phyloP scores from a whole-genome alignment of 495 filamentous ascomycete species.

The Lineolata rhizophorae region DNA sequence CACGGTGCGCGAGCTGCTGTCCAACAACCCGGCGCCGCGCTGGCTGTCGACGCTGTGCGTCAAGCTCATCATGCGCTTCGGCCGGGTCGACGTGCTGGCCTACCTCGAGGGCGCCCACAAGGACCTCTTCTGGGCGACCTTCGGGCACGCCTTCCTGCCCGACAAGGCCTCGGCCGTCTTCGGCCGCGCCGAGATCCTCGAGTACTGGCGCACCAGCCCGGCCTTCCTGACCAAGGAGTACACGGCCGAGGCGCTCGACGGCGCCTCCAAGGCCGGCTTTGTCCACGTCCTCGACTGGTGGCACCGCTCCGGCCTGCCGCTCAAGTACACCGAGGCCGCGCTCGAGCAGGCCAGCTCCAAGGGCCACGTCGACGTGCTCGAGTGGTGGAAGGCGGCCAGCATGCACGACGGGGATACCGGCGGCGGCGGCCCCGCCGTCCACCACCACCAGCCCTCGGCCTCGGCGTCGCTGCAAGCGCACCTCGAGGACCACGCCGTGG shows the following conservation, averaged over 20 bases:
- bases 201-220: conserved; percentile 69
- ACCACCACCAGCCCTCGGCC: no score
- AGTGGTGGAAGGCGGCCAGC: conserved; percentile 64
- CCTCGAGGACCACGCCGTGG: conserved; percentile 7
- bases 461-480: no score
- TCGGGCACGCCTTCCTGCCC: conserved; percentile 59
- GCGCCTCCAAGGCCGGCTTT: conserved; percentile 63
- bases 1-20: conserved; percentile 40
- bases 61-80: conserved; percentile 80
- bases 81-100: conserved; percentile 50
- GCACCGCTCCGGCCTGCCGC: conserved; percentile 53
- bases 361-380: conserved; percentile 60
- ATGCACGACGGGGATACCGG: no score
- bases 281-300: conserved; percentile 82
- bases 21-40: conserved; percentile 40
- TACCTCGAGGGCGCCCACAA: conserved; percentile 60
- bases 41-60: conserved; percentile 61
- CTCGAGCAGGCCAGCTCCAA: conserved; percentile 69
- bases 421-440: no score
- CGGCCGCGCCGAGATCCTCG: conserved; percentile 61
- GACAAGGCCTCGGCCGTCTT: conserved; percentile 72
- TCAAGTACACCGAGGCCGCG: conserved; percentile 67
- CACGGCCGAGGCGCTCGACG: conserved; percentile 60
- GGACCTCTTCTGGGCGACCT: conserved; percentile 62
- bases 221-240: conserved; percentile 63